Conservation (phyloP, 2,329 filamentous ascomycete genomes). For the Hysterium pulicare region DNA sequence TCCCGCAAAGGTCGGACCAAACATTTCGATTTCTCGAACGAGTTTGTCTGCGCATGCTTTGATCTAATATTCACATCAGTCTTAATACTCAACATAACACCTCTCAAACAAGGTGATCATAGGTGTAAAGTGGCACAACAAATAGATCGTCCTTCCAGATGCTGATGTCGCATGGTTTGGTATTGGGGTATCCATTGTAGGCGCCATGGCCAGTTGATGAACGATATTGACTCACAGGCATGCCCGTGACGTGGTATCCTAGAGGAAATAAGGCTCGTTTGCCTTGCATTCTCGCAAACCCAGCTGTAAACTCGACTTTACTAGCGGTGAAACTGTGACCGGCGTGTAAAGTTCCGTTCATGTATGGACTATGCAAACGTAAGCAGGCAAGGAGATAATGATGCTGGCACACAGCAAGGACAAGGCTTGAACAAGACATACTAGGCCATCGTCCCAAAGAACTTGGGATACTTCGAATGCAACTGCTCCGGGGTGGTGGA, state of each 20-base stretch:
- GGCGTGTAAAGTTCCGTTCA: slow-evolving; percentile 63
- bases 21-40: slow-evolving; percentile 80
- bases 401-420: no score
- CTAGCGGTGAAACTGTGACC: slow-evolving; percentile 89
- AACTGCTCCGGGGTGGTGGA: slow-evolving; percentile 69
- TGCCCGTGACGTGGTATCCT: slow-evolving; percentile 94
- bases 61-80: no score
- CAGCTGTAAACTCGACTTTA: slow-evolving; percentile 89
- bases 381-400: background rate
- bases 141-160: no score
- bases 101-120: no score
- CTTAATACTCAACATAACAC: no score
- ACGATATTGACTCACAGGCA: no score
- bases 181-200: no score
- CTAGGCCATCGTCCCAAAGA: slow-evolving; percentile 73
- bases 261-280: slow-evolving; percentile 84
- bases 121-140: no score
- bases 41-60: slow-evolving; percentile 97
- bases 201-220: no score
- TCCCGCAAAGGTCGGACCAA: slow-evolving; percentile 79
- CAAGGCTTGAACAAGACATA: slow-evolving; percentile 26
- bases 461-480: slow-evolving; percentile 76
- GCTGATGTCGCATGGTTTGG: no score
- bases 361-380: slow-evolving; percentile 25
- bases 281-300: slow-evolving; percentile 86